phyloP scores from a whole-genome alignment of 2,329 filamentous ascomycete species.

The Trichoderma polysporum region DNA sequence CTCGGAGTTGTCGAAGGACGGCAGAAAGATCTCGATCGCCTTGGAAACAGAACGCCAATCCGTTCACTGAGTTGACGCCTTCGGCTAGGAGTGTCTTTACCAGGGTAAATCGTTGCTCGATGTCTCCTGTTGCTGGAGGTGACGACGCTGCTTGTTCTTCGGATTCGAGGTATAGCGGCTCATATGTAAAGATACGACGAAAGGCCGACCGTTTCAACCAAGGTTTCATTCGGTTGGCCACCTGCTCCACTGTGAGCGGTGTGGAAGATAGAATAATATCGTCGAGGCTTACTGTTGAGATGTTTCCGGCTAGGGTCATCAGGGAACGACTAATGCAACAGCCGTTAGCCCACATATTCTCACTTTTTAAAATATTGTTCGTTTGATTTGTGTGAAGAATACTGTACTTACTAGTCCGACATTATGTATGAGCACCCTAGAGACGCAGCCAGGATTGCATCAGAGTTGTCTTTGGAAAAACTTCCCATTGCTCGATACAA shows the following conservation, averaged over 20 bases:
- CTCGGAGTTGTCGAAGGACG: slow-evolving; percentile 1
- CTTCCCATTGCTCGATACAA: neutral
- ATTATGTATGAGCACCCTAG: slow-evolving; percentile 7
- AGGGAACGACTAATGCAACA: neutral
- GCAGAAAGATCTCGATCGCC: slow-evolving; percentile 7
- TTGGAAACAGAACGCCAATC: neutral
- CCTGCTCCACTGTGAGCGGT: neutral
- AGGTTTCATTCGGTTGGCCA: slow-evolving; percentile 4
- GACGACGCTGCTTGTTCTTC: neutral
- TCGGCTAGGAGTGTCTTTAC: neutral
- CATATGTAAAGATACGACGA: neutral
- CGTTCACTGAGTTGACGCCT: neutral
- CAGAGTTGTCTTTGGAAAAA: slow-evolving; percentile 4
- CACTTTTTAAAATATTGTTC: neutral
- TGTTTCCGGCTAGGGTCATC: neutral
- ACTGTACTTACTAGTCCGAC: neutral
- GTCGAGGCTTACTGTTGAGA: slow-evolving; percentile 12
- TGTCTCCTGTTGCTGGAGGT: neutral
- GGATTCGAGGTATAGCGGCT: neutral
- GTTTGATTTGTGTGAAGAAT: neutral
- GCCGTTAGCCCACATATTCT: neutral
- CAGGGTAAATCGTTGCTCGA: neutral
- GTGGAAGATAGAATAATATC: neutral
- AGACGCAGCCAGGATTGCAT: neutral
- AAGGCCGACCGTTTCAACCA: slow-evolving; percentile 10